These are phyloP conservation scores for Penicillium sp. DNA, from an alignment of 2,329 filamentous ascomycete genomes.

Conservation along the genomic window DNA sequence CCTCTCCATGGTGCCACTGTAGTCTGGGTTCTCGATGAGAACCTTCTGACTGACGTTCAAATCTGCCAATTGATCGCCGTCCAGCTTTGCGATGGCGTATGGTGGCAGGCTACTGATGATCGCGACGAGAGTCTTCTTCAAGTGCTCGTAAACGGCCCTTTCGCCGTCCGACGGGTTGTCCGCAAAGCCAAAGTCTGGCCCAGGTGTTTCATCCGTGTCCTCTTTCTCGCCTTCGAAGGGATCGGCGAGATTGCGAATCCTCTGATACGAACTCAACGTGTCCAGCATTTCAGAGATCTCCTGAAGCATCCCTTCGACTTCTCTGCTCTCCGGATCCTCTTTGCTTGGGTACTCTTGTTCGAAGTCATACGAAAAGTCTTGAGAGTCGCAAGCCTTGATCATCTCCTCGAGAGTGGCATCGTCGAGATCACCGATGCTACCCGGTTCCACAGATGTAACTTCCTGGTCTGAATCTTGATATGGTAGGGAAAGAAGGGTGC, in stretches of 20 bases:
- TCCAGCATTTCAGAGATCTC: conserved; percentile 58
- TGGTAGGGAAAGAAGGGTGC: conserved; percentile 32
- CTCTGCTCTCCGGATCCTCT: conserved; percentile 40
- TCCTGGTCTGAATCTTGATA: conserved; percentile 18
- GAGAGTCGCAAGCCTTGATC: conserved; percentile 40
- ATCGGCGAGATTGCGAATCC: conserved; percentile 50
- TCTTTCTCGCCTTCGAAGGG: conserved; percentile 28
- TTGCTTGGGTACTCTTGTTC: conserved; percentile 21
- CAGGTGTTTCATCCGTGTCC: conserved; percentile 24
- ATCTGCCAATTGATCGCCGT: conserved; percentile 78
- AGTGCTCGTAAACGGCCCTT: conserved; percentile 59
- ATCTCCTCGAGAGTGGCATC: conserved; percentile 40
- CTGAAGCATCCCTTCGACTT: conserved; percentile 49
- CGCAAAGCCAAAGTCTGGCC: conserved; percentile 37
- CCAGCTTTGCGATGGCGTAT: conserved; percentile 77
- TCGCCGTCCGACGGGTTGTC: conserved; percentile 54
- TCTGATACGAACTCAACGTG: conserved; percentile 58
- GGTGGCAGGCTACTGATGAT: conserved; percentile 73
- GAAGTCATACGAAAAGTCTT: conserved; percentile 27
- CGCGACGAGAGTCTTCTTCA: conserved; percentile 68
- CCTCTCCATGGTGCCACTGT: conserved; percentile 75
- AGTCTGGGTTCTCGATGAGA: conserved; percentile 65
- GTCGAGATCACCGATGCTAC: conserved; percentile 35
- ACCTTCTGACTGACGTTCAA: conserved; percentile 76
- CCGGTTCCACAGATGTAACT: conserved; percentile 23